Evolutionary conservation across 352 stramenopile genomes (phyloP), one percentile per base, ranked within the genome.

Genomic region (Phytophthora tubulina): DNA sequence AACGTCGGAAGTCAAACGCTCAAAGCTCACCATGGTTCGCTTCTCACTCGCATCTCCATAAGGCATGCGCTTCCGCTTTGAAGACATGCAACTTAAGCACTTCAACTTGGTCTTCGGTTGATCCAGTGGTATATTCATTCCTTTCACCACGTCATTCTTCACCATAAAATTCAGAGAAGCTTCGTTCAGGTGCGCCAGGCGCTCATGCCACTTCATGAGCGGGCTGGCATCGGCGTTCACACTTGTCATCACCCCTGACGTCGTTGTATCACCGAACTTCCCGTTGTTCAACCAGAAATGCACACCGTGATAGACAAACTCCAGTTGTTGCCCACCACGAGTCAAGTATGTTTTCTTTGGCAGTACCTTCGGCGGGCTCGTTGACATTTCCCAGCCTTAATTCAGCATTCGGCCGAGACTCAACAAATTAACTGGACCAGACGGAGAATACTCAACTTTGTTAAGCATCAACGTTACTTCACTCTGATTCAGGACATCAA

Each of bases 251-350:
- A 54, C 42, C 6, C 54, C n/a, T 10, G 4, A 45, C n/a, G 41
- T n/a, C n/a, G n/a, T n/a, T 1, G 5, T 48, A 1, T 55, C 44
- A 10, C 33, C 44, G 39, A 64, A 64, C 11, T 7, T 48, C 3
- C 42, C 56, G 14, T 63, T 55, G 32, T 63, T 63, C 42, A 63
- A 8, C 56, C 56, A 53, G 21, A 32, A 64, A 32, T 56, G 57
- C 1, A 13, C 5, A 0, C 48, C 48, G 17, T 52, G 46, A n/a
- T 17, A 52, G 8, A 52, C 5, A 21, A 62, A 62, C 3, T 54
- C 42, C 31, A 46, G 21, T 2, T 42, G 46, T 27, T 21, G 6
- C 21, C 44, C 30, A 46, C 48, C 38, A 1, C 41, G 31, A 41
- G 55, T 45, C 55, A 48, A 46, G 6, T 46, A 63, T 27, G 27